Percentiles rank a stretch among this genome's conserved stretches.
These are phyloP conservation scores for Yarrowia porcina DNA, from an alignment of 805 yeast genomes.

Conservation along the genomic window DNA sequence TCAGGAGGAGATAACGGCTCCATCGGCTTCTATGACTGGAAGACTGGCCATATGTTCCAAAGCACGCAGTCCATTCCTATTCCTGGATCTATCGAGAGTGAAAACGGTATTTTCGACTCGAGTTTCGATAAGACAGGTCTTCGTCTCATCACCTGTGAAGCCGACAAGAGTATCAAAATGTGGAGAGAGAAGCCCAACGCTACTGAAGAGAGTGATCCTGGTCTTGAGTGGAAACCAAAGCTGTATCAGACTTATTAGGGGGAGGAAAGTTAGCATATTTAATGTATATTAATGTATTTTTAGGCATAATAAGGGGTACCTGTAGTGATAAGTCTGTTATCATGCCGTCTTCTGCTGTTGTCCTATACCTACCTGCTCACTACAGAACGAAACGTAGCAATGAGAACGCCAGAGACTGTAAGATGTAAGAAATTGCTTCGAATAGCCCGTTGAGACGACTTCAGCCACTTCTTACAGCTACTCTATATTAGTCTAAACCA, in stretches of 20 bases:
- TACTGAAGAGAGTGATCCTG: conserved; percentile 41
- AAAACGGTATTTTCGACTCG: conserved; percentile 64
- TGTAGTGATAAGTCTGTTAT: too few relatives aligned
- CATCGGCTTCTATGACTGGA: conserved; percentile 75
- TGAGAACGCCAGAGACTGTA: too few relatives aligned
- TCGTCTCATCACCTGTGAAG: conserved; percentile 79
- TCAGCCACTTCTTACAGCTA: too few relatives aligned
- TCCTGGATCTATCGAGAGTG: conserved; percentile 70
- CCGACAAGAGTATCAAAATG: conserved; percentile 71
- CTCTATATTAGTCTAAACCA: too few relatives aligned
- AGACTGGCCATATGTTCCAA: conserved; percentile 62
- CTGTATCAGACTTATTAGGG: conserved; percentile 6
- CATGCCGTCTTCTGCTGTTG: too few relatives aligned
- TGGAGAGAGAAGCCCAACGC: conserved; percentile 50
- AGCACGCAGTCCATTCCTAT: conserved; percentile 50
- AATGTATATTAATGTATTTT: conserved; percentile 23
- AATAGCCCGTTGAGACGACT: too few relatives aligned
- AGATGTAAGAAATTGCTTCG: too few relatives aligned
- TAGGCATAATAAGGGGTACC: not conserved
- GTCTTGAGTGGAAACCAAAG: conserved; percentile 40
- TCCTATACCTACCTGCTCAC: too few relatives aligned
- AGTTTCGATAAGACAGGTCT: conserved; percentile 76
- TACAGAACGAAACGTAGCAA: too few relatives aligned
- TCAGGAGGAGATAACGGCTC: conserved; percentile 84
- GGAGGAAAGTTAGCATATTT: conserved; percentile 6